Base-by-base conservation (phyloP, 371 early-diverging fungal genomes). In the Phascolomyces articulosus region DNA sequence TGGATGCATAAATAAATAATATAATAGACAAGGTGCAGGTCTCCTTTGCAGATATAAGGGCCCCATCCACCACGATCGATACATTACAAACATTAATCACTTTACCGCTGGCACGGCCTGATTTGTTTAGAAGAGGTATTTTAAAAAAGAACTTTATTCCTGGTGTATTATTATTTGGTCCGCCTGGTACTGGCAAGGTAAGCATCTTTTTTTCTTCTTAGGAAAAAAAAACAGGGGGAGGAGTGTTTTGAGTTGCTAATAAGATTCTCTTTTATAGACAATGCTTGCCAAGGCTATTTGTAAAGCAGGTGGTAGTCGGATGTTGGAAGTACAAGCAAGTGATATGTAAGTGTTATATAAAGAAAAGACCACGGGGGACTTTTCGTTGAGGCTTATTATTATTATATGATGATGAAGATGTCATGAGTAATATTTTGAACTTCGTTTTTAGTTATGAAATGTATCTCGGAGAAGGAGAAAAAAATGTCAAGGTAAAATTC, bases 401-500 rank as follows among this genome's bases (percentile, higher is more conserved):
- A 34, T 34, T 34, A 9, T 34, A 34, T 34, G 11, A 34, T 11
- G 11, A 34, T 6, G 11, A 34, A 34, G 11, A 1, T 9, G 2
- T 1, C 6, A 34, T 34, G 11, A 9, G 6, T 6, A 34, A 6
- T 34, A 9, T 34, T 34, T 34, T 34, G 6, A 0, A 9, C 2
- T 34, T 34, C 11, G 6, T 9, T 34, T 34, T 13, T 59, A 78
- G 79, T 20, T 79, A 91, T 67, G 95, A 96, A 70, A 99, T 97
- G 87, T 98, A 96, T 74, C 93, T 97, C 18, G 99, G 99, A 28
- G 99, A 99, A 74, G 96, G 97, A 44, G 99, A 99, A 76, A 98
- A 97, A 76, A 95, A 97, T 59, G 95, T 95, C 21, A 83, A 85
- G 78, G 78, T 72, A 68, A 58, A 31, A 34, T 34, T 34, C 34